Evolutionary conservation across 2,329 filamentous ascomycete species (phyloP), one percentile per base, ranked within the genome.

Genomic region (Aureobasidium sp.): DNA sequence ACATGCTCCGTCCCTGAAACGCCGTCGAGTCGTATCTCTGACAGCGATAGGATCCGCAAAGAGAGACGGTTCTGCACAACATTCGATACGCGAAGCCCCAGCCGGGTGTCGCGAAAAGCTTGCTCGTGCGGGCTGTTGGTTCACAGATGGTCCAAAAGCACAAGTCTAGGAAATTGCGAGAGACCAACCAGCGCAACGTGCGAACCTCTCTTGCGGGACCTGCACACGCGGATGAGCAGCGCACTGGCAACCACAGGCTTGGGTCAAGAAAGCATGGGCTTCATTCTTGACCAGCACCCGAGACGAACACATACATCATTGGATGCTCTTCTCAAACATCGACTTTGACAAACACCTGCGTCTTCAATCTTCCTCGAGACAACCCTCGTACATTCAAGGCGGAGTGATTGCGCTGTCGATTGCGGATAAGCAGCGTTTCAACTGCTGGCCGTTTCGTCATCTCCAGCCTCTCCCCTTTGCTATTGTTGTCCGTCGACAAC

Each of bases 391-490:
- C 42, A 27, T 37, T 15, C 19, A 22, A 14, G 40, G 22, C 19
- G 29, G 40, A 57, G 19, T 48, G 45, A 58, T 58, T 58, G 29
- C 54, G 40, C 54, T 58, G 50, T 59, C 45, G 44, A 60, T 50
- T 50, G 45, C 29, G 45, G 57, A 40, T 37, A 59, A 59, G 54
- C 54, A 47, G 42, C 57, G 57, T 60, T 60, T 50, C 57, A 60
- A 60, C 57, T 59, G 57, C 35, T 60, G 57, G 44, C 57, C 57
- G 57, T 60, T 60, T 60, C 45, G 57, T 60, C 57, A 60, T 60
- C 45, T 60, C 57, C 57, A 60, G 45, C 45, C 15, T 59, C 15
- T 59, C 52, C 57, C 57, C 27, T 60, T 60, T 60, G 44, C 57
- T 49, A 49, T 50, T 60, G 35, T 60, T 60, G 57, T 50, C 27